phyloP scores from a whole-genome alignment of 495 filamentous ascomycete species.

The Letharia columbiana region DNA sequence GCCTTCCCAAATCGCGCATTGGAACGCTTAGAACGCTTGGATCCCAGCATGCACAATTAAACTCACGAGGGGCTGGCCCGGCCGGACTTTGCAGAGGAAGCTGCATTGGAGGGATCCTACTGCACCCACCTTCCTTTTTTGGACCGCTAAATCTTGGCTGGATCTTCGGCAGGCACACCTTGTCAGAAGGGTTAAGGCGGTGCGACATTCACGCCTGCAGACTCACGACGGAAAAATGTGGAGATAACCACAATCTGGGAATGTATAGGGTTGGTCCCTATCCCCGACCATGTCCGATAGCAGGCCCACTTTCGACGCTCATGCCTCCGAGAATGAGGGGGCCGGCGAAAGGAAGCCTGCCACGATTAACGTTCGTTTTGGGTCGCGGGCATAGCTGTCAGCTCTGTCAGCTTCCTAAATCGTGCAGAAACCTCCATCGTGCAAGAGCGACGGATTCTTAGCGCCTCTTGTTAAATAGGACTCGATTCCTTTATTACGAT shows the following conservation, averaged over 20 bases:
- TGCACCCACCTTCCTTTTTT: not conserved
- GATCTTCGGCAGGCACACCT: not conserved
- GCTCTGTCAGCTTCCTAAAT: conserved; percentile 1
- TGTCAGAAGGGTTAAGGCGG: not conserved
- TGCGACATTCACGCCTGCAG: not conserved
- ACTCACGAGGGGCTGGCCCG: not conserved
- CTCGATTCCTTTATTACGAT: not conserved
- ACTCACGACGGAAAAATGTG: too few relatives aligned
- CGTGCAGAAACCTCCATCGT: not conserved
- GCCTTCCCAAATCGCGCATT: not conserved
- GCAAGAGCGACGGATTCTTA: not conserved
- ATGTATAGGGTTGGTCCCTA: not conserved
- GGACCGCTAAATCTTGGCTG: not conserved
- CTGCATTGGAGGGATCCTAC: not conserved
- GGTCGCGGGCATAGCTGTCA: not conserved
- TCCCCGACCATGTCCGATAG: not conserved
- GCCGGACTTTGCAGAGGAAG: not conserved
- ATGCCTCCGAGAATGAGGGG: not conserved
- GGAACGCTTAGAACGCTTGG: not conserved
- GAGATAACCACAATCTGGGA: not conserved
- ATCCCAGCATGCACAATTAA: not conserved
- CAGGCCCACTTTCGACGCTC: not conserved
- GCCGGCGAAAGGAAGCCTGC: not conserved
- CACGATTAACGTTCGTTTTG: not conserved
- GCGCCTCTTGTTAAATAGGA: not conserved